Percentiles rank a stretch among this genome's conserved stretches.
These are phyloP conservation scores for Lepraria neglecta DNA, from an alignment of 495 filamentous ascomycete species.

Conservation along the genomic window DNA sequence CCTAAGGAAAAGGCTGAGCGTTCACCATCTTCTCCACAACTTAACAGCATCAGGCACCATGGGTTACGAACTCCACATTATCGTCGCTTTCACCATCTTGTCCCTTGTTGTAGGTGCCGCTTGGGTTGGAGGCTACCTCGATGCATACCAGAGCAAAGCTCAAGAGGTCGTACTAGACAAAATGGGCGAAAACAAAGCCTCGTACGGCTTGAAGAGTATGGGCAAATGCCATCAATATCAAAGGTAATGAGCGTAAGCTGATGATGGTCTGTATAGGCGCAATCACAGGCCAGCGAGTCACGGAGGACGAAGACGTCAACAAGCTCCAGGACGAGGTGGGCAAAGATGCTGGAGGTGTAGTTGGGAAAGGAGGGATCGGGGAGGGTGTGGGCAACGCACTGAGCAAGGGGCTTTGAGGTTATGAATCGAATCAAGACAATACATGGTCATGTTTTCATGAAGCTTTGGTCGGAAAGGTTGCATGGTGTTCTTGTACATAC, in stretches of 20 bases:
- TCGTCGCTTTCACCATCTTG: conserved; percentile 26
- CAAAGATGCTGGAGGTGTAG: conserved; percentile 27
- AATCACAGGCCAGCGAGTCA: conserved; percentile 31
- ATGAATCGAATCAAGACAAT: too few relatives aligned
- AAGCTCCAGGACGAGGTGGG: conserved; percentile 36
- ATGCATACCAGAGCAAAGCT: conserved; percentile 36
- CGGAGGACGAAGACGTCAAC: conserved; percentile 36
- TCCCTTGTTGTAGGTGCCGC: conserved; percentile 31
- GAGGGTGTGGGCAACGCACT: conserved; percentile 24
- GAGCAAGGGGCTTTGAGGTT: conserved; percentile 23
- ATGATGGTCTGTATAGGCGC: conserved; percentile 20
- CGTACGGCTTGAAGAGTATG: conserved; percentile 38
- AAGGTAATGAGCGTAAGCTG: neutral
- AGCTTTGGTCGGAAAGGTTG: neutral
- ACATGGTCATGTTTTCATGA: too few relatives aligned
- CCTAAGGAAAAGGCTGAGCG: too few relatives aligned
- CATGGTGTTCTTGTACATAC: too few relatives aligned
- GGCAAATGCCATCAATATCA: neutral
- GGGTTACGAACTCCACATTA: conserved; percentile 30
- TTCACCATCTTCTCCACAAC: neutral
- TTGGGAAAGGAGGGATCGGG: conserved; percentile 28
- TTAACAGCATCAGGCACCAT: conserved; percentile 4
- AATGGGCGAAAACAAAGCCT: conserved; percentile 48
- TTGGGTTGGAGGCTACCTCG: conserved; percentile 36
- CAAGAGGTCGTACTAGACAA: conserved; percentile 44